Percentiles rank a stretch among this genome's conserved stretches.
Conservation (phyloP, 2,329 filamentous ascomycete genomes). For the Sarocladiaceae sp. region DNA sequence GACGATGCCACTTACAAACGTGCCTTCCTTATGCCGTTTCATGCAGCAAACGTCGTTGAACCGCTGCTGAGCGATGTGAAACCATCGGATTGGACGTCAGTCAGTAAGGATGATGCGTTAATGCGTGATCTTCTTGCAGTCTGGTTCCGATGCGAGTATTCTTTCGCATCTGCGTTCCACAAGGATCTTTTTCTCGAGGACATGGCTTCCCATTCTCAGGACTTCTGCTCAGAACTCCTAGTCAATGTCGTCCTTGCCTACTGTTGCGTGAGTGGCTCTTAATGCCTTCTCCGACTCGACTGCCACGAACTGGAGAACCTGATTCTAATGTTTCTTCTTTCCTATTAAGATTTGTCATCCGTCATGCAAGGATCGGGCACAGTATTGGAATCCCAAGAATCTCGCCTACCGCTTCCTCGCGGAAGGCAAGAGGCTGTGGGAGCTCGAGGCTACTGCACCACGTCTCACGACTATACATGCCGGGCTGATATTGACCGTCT, state of each 20-base stretch:
- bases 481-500: constrained; percentile 26
- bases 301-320: too few species aligned
- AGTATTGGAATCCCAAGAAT: constrained; percentile 32
- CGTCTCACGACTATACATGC: constrained; percentile 32
- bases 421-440: constrained; percentile 34
- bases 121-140: constrained; percentile 26
- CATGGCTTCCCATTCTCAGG: constrained; percentile 21
- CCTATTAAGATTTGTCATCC: constrained; percentile 30
- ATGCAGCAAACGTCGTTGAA: constrained; percentile 29
- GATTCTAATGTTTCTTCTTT: too few species aligned
- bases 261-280: constrained; percentile 27
- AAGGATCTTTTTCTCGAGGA: constrained; percentile 37
- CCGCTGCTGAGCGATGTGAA: constrained; percentile 24
- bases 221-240: constrained; percentile 35
- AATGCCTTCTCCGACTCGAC: background rate
- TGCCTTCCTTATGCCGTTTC: constrained; percentile 31
- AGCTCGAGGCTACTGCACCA: constrained; percentile 23
- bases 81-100: constrained; percentile 31
- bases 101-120: constrained; percentile 29
- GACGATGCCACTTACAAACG: background rate
- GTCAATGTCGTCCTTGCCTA: constrained; percentile 33
- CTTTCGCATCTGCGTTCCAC: constrained; percentile 30
- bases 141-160: constrained; percentile 30
- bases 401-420: constrained; percentile 31
- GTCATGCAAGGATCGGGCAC: constrained; percentile 21